A percentile compares a stretch with the other conserved stretches of the same genome.
Evolutionary conservation across 2,329 filamentous ascomycete species (phyloP).

Genomic region (Pezicula rhizophila): DNA sequence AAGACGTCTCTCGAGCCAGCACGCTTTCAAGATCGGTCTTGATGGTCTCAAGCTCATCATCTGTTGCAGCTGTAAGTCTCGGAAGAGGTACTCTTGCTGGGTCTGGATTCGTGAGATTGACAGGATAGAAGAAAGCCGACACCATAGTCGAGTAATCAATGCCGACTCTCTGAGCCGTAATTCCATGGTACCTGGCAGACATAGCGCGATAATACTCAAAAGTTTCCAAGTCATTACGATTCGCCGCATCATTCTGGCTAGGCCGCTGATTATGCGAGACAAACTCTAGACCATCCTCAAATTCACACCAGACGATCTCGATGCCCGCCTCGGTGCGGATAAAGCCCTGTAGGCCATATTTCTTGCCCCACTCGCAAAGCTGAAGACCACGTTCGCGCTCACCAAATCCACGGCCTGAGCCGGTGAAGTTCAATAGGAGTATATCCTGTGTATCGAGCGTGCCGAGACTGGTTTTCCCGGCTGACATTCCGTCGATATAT

Average conservation of each 20-base stretch:
- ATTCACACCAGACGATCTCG: slow-evolving; percentile 64
- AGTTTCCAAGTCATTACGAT: neutral
- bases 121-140: slow-evolving; percentile 7
- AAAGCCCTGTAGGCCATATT: slow-evolving; percentile 57
- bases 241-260: neutral
- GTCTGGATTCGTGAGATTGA: slow-evolving; percentile 8
- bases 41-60: slow-evolving; percentile 29
- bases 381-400: slow-evolving; percentile 38
- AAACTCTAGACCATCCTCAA: slow-evolving; percentile 31
- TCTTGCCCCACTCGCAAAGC: slow-evolving; percentile 48
- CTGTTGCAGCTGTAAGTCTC: slow-evolving; percentile 20
- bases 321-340: slow-evolving; percentile 66
- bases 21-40: slow-evolving; percentile 38
- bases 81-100: slow-evolving; percentile 1
- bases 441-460: slow-evolving; percentile 64
- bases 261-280: slow-evolving; percentile 15
- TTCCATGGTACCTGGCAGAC: slow-evolving; percentile 30
- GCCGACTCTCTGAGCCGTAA: slow-evolving; percentile 27
- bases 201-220: slow-evolving; percentile 28
- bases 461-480: slow-evolving; percentile 58
- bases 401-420: slow-evolving; percentile 37
- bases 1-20: slow-evolving; percentile 27
- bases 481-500: slow-evolving; percentile 66
- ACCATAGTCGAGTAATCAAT: slow-evolving; percentile 12
- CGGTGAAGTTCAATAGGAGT: slow-evolving; percentile 41